Percentiles rank a stretch among this genome's conserved stretches.
Evolutionary conservation across 2,329 filamentous ascomycete genomes (phyloP).

Genomic region (Aureobasidium mangrovei): DNA sequence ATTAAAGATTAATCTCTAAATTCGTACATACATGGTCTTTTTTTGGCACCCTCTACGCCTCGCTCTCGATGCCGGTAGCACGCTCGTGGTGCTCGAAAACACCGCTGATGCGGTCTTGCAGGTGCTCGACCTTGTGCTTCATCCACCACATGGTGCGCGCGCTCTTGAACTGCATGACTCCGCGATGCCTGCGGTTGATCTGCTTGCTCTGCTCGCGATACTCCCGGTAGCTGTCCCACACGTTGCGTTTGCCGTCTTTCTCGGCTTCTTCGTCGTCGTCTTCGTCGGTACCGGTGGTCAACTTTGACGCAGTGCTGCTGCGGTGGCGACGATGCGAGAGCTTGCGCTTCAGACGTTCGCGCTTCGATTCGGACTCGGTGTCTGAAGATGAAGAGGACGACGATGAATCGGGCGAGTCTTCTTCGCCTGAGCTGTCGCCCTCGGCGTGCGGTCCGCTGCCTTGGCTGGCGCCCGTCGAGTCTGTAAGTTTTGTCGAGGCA

Average conservation of each 20-base stretch:
- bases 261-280: not conserved
- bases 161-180: conserved; percentile 65
- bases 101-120: conserved; percentile 36
- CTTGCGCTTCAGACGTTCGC: not conserved
- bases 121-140: conserved; percentile 48
- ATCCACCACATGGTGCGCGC: conserved; percentile 49
- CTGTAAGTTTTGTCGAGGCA: conserved; percentile 2
- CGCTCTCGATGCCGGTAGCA: conserved; percentile 56
- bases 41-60: conserved; percentile 41
- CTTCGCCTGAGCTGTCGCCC: conserved; percentile 14
- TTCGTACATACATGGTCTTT: no score
- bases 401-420: conserved; percentile 5
- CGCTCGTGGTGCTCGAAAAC: conserved; percentile 52
- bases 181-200: conserved; percentile 57
- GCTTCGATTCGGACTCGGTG: not conserved
- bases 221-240: conserved; percentile 47
- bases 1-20: no score
- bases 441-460: conserved; percentile 13
- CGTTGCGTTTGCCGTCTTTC: conserved; percentile 27
- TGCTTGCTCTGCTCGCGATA: conserved; percentile 52
- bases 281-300: conserved; percentile 14
- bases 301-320: conserved; percentile 12
- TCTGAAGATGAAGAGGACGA: not conserved
- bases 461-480: conserved; percentile 4
- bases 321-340: not conserved